These are phyloP conservation scores for Alternaria panax DNA, from an alignment of 2,329 filamentous ascomycete genomes.

Conservation along the genomic window DNA sequence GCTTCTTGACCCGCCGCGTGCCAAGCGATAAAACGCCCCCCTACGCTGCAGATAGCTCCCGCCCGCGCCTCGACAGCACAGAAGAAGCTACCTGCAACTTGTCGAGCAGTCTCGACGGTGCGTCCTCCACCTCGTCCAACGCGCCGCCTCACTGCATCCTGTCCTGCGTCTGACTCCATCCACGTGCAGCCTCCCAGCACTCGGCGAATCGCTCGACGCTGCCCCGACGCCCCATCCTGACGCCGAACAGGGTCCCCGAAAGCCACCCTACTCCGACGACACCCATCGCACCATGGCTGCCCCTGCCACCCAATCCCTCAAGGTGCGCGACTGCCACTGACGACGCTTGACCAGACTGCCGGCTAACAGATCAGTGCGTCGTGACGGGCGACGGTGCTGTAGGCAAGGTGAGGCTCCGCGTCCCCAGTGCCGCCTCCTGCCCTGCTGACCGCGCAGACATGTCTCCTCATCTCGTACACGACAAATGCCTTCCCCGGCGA, in stretches of 20 bases:
- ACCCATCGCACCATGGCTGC: constrained; percentile 67
- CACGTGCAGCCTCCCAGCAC: constrained; percentile 15
- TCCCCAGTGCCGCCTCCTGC: constrained; percentile 17
- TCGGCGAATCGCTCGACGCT: constrained; percentile 24
- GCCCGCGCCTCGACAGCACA: constrained; percentile 28
- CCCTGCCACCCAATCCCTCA: constrained; percentile 87
- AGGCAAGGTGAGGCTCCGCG: constrained; percentile 76
- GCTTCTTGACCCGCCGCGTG: constrained; percentile 43
- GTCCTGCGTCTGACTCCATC: constrained; percentile 12
- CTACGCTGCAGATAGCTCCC: constrained; percentile 45
- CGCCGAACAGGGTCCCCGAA: constrained; percentile 34
- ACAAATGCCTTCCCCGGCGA: constrained; percentile 99
- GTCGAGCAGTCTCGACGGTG: constrained; percentile 27
- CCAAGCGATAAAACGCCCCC: constrained; percentile 48
- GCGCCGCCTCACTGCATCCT: constrained; percentile 14
- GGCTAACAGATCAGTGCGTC: constrained; percentile 73
- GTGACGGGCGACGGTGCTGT: constrained; percentile 99
- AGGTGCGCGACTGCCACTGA: constrained; percentile 64
- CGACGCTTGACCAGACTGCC: not conserved
- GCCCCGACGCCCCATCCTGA: constrained; percentile 28
- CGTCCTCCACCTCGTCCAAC: constrained; percentile 13
- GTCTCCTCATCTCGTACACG: constrained; percentile 98
- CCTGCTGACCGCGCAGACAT: constrained; percentile 72
- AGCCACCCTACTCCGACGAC: constrained; percentile 35
- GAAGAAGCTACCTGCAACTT: constrained; percentile 28